Conservation (phyloP, 108 stramenopile genomes). For the Pseudonitzschia delicatissima region DNA sequence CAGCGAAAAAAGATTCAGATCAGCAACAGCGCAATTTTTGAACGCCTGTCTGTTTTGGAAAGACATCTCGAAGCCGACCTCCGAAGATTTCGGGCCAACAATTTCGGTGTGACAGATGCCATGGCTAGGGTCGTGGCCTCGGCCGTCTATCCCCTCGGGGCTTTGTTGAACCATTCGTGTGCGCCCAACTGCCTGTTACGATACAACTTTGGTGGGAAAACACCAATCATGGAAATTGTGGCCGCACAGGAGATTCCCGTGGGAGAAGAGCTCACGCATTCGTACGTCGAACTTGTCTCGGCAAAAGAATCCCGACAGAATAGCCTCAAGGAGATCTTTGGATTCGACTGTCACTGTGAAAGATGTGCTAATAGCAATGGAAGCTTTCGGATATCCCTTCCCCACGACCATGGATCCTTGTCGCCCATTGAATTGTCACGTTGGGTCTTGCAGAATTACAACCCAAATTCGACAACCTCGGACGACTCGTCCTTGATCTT, state of each 20-base stretch:
- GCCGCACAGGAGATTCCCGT: constrained; percentile 23
- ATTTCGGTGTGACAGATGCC: constrained; percentile 62
- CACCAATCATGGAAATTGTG: constrained; percentile 21
- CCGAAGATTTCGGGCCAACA: constrained; percentile 44
- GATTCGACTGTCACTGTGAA: constrained; percentile 57
- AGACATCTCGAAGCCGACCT: constrained; percentile 15
- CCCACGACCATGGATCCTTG: not conserved
- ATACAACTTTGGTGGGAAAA: constrained; percentile 16
- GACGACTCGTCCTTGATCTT: not conserved
- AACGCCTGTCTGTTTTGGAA: not conserved
- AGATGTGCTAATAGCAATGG: constrained; percentile 26
- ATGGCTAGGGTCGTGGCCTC: constrained; percentile 42
- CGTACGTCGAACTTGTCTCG: constrained; percentile 56
- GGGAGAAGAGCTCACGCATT: constrained; percentile 67
- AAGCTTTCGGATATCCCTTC: constrained; percentile 1
- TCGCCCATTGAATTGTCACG: not conserved
- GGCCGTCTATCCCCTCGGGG: constrained; percentile 67
- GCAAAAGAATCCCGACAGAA: constrained; percentile 33
- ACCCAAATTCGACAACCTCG: not conserved
- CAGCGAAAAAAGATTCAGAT: not conserved
- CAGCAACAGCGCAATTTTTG: not conserved
- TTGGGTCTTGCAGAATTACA: constrained; percentile 19
- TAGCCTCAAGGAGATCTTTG: constrained; percentile 44
- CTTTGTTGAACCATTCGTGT: constrained; percentile 77
- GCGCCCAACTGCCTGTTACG: constrained; percentile 59